These are phyloP conservation scores for Torulaspora delbrueckii DNA, from an alignment of 805 yeast genomes.

Conservation along the genomic window DNA sequence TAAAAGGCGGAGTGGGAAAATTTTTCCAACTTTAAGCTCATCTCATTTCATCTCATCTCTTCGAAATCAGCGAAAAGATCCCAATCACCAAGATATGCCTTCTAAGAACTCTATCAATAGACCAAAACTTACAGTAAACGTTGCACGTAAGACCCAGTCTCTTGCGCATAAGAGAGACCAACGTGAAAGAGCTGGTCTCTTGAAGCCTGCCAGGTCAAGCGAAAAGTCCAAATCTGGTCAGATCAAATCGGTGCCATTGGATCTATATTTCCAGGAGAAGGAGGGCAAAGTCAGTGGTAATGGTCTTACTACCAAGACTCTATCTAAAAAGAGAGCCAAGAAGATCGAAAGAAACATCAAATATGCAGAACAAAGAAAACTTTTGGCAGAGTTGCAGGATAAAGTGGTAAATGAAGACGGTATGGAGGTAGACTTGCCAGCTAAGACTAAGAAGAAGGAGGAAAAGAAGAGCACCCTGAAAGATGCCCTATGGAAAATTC, in stretches of 20 bases:
- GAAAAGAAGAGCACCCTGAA: conserved; percentile 39
- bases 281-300: conserved; percentile 14
- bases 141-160: conserved; percentile 46
- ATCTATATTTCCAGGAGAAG: conserved; percentile 36
- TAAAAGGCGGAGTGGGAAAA: conserved; percentile 3
- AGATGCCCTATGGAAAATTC: conserved; percentile 66
- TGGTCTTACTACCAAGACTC: conserved; percentile 48
- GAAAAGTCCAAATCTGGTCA: conserved; percentile 40
- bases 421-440: conserved; percentile 44
- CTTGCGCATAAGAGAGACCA: conserved; percentile 53
- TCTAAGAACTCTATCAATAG: conserved; percentile 77
- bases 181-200: conserved; percentile 41
- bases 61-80: neutral
- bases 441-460: conserved; percentile 23
- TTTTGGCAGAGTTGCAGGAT: conserved; percentile 47
- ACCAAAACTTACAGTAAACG: conserved; percentile 57
- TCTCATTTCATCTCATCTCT: conserved; percentile 16
- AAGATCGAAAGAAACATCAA: conserved; percentile 76
- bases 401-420: conserved; percentile 38
- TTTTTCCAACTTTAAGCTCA: conserved; percentile 11
- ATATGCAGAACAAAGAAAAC: conserved; percentile 57
- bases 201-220: conserved; percentile 46
- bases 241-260: conserved; percentile 40
- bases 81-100: conserved; percentile 50
- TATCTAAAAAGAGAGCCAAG: conserved; percentile 73